Base-by-base conservation (phyloP, 2,329 filamentous ascomycete species). In the Cucurbitaria berberidis region DNA sequence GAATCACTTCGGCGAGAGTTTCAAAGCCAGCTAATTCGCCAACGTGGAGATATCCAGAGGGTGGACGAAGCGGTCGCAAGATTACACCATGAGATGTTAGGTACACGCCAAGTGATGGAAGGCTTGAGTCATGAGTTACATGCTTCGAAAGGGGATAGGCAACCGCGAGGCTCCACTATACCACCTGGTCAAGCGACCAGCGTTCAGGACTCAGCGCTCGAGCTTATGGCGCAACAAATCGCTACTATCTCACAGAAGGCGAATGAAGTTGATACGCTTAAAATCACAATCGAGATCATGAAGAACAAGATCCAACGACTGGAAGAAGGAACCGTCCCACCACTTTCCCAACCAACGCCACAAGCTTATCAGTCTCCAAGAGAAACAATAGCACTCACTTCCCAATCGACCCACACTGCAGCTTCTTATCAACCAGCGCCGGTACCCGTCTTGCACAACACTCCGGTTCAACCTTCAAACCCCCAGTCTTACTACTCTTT, bases 241-340 rank as follows among this genome's bases (percentile, higher is more conserved):
- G 65, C 70, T 43, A 64, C 65, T 22, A 66, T 81, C 21, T 72
- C 76, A 7, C 72, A 70, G 41, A 78, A 79, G 61, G 74, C 75
- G 8, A 77, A 75, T 27, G 79, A 82, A 53, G 68, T 82, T 10
- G 79, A 81, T 46, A 74, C 68, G 5, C 55, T 82, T 40, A 79
- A 76, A 56, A 70, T 81, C 59, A 77, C 78, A 44, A 64, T 82
- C 10, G 78, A 81, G 44, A 75, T 82, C 11, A 69, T 82, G 66
- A 80, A 78, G 64, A 77, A 78, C 48, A 77, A 76, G 40, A 67
- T 82, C 19, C 68, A 72, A 45, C 68, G 69, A 10, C 57, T 78
- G 15, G 75, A 77, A 56, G 73, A 77, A 21, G 49, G 38, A n/a
- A 40, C 57, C 29, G 36, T 38, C 19, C 44, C 53, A n/a, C 51